phyloP scores from a whole-genome alignment of 1,284 basidiomycete genomes.

The Kalmanozyma brasiliensis region DNA sequence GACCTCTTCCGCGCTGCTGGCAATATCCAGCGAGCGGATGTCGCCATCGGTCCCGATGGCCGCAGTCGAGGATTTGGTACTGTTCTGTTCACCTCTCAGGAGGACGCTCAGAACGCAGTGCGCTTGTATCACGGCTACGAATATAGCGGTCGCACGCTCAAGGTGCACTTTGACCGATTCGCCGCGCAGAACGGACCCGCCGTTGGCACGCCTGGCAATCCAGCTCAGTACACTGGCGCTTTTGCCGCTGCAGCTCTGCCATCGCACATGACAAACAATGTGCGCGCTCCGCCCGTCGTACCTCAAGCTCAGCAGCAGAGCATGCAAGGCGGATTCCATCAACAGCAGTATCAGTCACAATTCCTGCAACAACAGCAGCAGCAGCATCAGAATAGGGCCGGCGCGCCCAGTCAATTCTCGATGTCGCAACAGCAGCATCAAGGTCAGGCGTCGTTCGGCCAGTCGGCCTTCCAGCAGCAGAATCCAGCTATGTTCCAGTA shows the following conservation, averaged over 20 bases:
- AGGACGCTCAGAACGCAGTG: conserved; percentile 88
- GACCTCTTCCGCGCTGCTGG: conserved; percentile 64
- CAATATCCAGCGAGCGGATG: conserved; percentile 92
- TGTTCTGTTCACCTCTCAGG: conserved; percentile 86
- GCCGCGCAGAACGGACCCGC: conserved; percentile 47
- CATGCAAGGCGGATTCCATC: conserved; percentile 16
- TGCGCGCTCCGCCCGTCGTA: conserved; percentile 13
- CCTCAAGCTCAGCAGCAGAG: conserved; percentile 20
- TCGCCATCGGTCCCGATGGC: conserved; percentile 90
- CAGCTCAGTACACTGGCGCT: conserved; percentile 65
- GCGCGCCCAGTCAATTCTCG: conserved; percentile 2
- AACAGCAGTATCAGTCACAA: conserved; percentile 20
- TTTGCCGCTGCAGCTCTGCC: conserved; percentile 60
- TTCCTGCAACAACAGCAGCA: conserved; percentile 26
- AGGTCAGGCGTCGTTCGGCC: conserved; percentile 19
- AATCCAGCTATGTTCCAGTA: conserved; percentile 5
- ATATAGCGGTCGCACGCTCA: conserved; percentile 82
- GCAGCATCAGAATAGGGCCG: conserved; percentile 19
- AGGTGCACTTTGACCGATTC: conserved; percentile 81
- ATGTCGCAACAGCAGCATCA: conserved; percentile 18
- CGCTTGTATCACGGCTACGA: conserved; percentile 74
- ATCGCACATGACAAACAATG: conserved; percentile 50
- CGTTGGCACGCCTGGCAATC: conserved; percentile 54
- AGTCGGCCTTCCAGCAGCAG: conserved; percentile 14
- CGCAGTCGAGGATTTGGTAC: conserved; percentile 92